phyloP scores from a whole-genome alignment of 1,284 basidiomycete species.

The Moesziomyces sp. region DNA sequence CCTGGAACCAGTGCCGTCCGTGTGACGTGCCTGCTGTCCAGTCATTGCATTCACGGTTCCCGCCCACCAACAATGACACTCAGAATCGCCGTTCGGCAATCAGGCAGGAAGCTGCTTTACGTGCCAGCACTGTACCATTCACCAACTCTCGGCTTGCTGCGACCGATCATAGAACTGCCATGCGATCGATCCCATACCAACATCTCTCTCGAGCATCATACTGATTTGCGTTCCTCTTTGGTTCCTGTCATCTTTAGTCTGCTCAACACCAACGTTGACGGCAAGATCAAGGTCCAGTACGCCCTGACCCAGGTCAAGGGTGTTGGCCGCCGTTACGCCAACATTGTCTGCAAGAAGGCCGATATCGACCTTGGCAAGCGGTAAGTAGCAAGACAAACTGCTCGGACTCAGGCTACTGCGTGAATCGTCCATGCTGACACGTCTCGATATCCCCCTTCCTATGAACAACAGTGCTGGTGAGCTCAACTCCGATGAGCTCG shows the following conservation, averaged over 20 bases:
- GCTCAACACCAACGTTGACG: slow-evolving; percentile 99
- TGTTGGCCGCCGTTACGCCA: slow-evolving; percentile 98
- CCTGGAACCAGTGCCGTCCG: no score
- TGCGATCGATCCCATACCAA: not conserved
- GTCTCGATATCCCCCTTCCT: not conserved
- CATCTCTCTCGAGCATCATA: slow-evolving; percentile 1
- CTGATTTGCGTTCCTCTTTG: not conserved
- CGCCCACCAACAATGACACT: no score
- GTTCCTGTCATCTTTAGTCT: slow-evolving; percentile 72
- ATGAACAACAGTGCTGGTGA: slow-evolving; percentile 79
- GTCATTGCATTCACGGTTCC: no score
- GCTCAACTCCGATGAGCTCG: slow-evolving; percentile 95
- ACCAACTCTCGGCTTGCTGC: not conserved
- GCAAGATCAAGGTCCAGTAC: slow-evolving; percentile 87
- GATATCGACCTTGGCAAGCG: slow-evolving; percentile 99
- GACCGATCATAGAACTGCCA: slow-evolving; percentile 23
- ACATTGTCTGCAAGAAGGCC: slow-evolving; percentile 99
- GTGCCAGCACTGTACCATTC: no score
- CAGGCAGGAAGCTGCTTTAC: no score
- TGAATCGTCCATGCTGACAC: not conserved
- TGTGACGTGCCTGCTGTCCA: no score
- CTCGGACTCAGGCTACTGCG: no score
- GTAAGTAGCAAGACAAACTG: slow-evolving; percentile 72
- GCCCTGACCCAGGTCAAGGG: slow-evolving; percentile 86
- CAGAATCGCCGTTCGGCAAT: no score